Evolutionary conservation across 1,284 basidiomycete genomes (phyloP).

Genomic region (Neonothopanus nambi): DNA sequence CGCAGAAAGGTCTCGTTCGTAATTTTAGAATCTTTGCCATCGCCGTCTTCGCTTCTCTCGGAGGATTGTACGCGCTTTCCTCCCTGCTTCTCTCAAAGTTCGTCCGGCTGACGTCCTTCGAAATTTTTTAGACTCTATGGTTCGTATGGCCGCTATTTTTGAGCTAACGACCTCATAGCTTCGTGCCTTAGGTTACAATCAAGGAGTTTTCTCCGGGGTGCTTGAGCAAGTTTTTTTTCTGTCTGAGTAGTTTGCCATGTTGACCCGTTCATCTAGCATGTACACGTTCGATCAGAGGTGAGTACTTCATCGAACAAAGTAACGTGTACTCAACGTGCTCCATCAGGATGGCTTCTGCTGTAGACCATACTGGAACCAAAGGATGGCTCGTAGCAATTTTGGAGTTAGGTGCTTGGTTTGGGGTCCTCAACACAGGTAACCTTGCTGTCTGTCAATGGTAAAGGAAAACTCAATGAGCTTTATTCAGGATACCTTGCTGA

Average conservation of each 20-base stretch:
- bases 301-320: neutral
- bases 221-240: constrained; percentile 41
- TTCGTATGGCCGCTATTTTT: constrained; percentile 22
- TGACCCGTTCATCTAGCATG: constrained; percentile 43
- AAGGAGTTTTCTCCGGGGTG: constrained; percentile 77
- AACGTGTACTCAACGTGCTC: constrained; percentile 16
- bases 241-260: neutral
- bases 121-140: constrained; percentile 48
- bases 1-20: constrained; percentile 59
- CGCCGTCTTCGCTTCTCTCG: constrained; percentile 71
- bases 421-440: constrained; percentile 59
- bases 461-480: neutral
- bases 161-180: constrained; percentile 4
- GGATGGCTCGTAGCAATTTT: constrained; percentile 73
- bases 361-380: constrained; percentile 50
- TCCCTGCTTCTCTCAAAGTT: constrained; percentile 5
- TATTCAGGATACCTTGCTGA: constrained; percentile 64
- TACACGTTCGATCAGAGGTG: constrained; percentile 42
- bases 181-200: constrained; percentile 54
- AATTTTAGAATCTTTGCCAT: constrained; percentile 63
- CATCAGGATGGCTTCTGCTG: constrained; percentile 53
- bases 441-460: neutral
- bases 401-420: constrained; percentile 73
- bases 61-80: constrained; percentile 51
- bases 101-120: neutral